Evolutionary conservation across 495 filamentous ascomycete genomes (phyloP).

Genomic region (Staphylotrichum longicolle): DNA sequence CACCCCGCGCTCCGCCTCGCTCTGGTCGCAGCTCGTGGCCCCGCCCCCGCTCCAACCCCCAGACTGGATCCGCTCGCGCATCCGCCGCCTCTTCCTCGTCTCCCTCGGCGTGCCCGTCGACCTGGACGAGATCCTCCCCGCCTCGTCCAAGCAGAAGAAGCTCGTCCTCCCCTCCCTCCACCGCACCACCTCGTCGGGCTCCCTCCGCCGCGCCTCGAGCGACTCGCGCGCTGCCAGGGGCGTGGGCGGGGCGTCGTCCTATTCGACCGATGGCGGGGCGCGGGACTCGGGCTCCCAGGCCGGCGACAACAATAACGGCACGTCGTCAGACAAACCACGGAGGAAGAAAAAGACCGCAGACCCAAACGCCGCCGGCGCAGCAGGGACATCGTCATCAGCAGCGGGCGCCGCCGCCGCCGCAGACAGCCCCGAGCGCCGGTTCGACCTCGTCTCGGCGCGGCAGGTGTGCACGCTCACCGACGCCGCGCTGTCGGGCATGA

Average conservation of each 20-base stretch:
- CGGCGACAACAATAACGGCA: background rate
- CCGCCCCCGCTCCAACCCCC: constrained; percentile 93
- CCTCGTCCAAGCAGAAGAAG: constrained; percentile 90
- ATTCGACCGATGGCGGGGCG: background rate
- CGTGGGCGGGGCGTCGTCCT: constrained; percentile 47
- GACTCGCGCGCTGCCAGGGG: constrained; percentile 49
- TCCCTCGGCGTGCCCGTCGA: constrained; percentile 95
- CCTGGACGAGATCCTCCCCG: constrained; percentile 93
- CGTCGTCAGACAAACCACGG: too few relatives aligned
- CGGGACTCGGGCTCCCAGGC: background rate
- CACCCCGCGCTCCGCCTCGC: constrained; percentile 70
- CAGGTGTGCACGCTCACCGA: constrained; percentile 81
- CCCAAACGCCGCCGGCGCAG: background rate
- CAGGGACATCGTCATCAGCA: background rate
- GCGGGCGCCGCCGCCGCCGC: background rate
- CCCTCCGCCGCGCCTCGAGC: constrained; percentile 42
- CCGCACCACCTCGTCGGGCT: constrained; percentile 54
- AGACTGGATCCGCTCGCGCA: constrained; percentile 96
- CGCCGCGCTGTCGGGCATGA: constrained; percentile 72
- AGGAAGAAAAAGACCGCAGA: too few relatives aligned
- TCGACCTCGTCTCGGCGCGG: constrained; percentile 75
- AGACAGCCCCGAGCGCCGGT: constrained; percentile 58
- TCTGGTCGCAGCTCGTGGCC: constrained; percentile 95
- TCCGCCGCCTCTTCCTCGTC: constrained; percentile 92
- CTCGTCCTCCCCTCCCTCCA: constrained; percentile 86